These are phyloP conservation scores for Rubroboletus satanas DNA, from an alignment of 768 basidiomycete genomes.

Conservation along the genomic window DNA sequence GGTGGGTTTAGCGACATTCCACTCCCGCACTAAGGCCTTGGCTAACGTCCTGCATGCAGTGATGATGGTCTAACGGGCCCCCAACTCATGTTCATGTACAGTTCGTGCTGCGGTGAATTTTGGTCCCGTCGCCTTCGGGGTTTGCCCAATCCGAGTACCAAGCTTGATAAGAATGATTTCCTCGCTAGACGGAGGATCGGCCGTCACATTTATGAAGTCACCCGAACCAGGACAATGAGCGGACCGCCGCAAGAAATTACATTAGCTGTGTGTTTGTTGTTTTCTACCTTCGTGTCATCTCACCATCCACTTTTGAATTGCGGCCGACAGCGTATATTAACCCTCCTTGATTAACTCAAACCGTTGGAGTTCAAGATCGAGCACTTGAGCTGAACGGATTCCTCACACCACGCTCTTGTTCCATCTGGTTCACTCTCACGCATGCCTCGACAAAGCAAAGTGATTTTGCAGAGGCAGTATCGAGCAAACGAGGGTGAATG, in stretches of 20 bases:
- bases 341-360: not conserved
- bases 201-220: not conserved
- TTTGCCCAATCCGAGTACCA: not conserved
- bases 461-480: conserved; percentile 16
- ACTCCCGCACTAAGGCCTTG: not conserved
- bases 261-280: not conserved
- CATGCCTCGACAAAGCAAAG: conserved; percentile 11
- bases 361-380: not conserved
- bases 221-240: not conserved
- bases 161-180: not conserved
- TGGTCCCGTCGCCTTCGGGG: not conserved
- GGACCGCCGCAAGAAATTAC: not conserved
- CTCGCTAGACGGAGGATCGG: not conserved
- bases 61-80: not conserved
- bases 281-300: not conserved
- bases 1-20: no score
- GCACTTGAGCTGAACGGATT: not conserved
- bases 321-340: conserved; percentile 11
- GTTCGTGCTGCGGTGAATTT: not conserved
- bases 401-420: not conserved
- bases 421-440: not conserved
- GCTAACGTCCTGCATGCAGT: not conserved
- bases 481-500: conserved; percentile 22
- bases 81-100: not conserved
- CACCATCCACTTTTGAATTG: not conserved